These are phyloP conservation scores for Carex kokanica DNA, from an alignment of 176 grass and related monocot species.

Conservation along the genomic window DNA sequence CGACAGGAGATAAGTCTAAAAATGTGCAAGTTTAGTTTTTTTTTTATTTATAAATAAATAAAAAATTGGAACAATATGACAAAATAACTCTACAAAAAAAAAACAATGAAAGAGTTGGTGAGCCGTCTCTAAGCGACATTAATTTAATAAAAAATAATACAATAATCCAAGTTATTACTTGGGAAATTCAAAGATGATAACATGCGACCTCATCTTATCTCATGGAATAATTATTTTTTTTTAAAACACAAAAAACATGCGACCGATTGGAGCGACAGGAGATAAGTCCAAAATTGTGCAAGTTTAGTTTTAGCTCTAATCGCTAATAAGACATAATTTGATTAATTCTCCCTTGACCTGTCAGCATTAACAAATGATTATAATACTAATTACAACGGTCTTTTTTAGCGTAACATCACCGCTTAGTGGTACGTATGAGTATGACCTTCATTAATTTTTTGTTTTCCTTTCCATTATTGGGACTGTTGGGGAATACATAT, in stretches of 20 bases:
- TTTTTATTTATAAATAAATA: too few relatives aligned
- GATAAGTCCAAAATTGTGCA: not conserved
- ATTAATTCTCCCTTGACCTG: not conserved
- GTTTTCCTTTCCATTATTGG: not conserved
- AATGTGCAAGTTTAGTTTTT: not conserved
- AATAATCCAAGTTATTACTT: not conserved
- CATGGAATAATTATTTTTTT: not conserved
- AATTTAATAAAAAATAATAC: not conserved
- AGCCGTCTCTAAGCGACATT: not conserved
- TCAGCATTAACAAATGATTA: not conserved
- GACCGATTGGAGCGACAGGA: not conserved
- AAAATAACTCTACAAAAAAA: not conserved
- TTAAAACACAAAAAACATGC: not conserved
- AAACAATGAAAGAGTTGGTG: not conserved
- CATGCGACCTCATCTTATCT: not conserved
- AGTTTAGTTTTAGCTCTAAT: not conserved
- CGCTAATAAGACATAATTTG: not conserved
- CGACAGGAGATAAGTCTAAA: not conserved
- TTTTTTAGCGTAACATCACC: not conserved
- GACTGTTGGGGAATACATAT: not conserved
- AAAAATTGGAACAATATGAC: not conserved
- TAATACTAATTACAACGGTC: not conserved
- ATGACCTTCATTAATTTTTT: not conserved
- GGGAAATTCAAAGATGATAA: conserved; percentile 13
- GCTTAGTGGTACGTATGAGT: not conserved